Evolutionary conservation across 305 asterid genomes (phyloP).

Genomic region (Fraxinus ornus): DNA sequence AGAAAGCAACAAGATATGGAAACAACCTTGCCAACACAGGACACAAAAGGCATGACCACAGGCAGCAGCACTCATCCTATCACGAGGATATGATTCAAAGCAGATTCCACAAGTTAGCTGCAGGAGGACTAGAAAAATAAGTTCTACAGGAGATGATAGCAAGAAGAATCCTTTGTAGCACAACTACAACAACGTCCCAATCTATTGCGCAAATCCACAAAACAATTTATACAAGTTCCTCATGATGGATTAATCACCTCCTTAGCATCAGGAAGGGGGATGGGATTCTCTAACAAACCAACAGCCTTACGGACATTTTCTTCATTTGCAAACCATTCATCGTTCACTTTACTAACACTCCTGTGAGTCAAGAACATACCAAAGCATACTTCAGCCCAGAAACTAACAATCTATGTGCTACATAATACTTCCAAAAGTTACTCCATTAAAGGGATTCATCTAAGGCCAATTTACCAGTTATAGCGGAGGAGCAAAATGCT

Average conservation of each 20-base stretch:
- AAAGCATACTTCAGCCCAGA: constrained; percentile 26
- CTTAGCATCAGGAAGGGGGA: constrained; percentile 58
- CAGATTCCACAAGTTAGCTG: constrained; percentile 98
- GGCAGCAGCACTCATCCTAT: constrained; percentile 68
- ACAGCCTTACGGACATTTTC: constrained; percentile 69
- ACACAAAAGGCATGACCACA: constrained; percentile 94
- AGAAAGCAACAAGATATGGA: neutral
- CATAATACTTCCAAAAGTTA: constrained; percentile 2
- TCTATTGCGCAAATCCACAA: constrained; percentile 5
- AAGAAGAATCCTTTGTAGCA: constrained; percentile 6
- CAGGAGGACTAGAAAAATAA: constrained; percentile 26
- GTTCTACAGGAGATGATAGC: constrained; percentile 15
- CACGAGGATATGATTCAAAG: constrained; percentile 68
- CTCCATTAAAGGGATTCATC: constrained; percentile 17
- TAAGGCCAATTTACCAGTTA: constrained; percentile 61
- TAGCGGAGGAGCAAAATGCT: constrained; percentile 86
- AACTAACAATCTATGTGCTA: constrained; percentile 7
- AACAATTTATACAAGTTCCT: constrained; percentile 20
- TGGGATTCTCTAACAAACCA: constrained; percentile 63
- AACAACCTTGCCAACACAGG: constrained; percentile 83
- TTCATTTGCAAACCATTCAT: constrained; percentile 89
- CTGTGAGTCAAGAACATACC: constrained; percentile 53
- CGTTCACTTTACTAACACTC: constrained; percentile 90
- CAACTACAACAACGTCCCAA: constrained; percentile 12
- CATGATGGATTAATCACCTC: constrained; percentile 55